Conservation (phyloP, 2,329 filamentous ascomycete species). For the Ploettnerulaceae sp. region DNA sequence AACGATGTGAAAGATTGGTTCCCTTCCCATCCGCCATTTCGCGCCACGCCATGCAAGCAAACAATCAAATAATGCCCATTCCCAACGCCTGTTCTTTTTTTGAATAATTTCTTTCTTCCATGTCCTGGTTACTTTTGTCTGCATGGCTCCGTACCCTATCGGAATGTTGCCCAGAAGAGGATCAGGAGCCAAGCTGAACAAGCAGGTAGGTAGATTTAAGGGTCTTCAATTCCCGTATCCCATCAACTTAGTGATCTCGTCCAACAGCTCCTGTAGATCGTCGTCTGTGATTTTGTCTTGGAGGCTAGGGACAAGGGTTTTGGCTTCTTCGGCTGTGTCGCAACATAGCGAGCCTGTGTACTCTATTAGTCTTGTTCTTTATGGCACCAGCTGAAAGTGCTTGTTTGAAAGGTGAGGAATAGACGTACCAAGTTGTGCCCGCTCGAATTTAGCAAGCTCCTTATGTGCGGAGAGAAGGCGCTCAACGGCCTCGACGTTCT, state of each 20-base stretch:
- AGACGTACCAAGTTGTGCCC: slow-evolving; percentile 76
- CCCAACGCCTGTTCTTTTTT: slow-evolving; percentile 1
- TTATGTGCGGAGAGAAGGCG: slow-evolving; percentile 74
- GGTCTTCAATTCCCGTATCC: slow-evolving; percentile 29
- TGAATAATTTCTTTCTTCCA: not conserved
- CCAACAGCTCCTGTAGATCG: slow-evolving; percentile 79
- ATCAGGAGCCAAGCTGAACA: not conserved
- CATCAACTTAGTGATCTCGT: slow-evolving; percentile 80
- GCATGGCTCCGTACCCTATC: too few relatives aligned
- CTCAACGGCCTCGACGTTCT: slow-evolving; percentile 92
- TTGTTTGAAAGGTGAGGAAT: slow-evolving; percentile 1
- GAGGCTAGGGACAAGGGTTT: slow-evolving; percentile 87
- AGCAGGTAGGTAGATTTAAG: not conserved
- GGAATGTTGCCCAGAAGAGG: too few relatives aligned
- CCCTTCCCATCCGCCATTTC: not conserved
- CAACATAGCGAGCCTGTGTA: slow-evolving; percentile 79
- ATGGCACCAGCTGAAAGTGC: too few relatives aligned
- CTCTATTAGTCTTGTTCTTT: slow-evolving; percentile 2
- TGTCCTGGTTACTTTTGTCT: too few relatives aligned
- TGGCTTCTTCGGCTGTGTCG: slow-evolving; percentile 89
- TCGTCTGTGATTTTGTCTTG: slow-evolving; percentile 87
- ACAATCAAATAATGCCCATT: too few relatives aligned
- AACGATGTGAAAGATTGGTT: not conserved
- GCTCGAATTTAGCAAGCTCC: slow-evolving; percentile 85
- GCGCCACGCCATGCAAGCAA: slow-evolving; percentile 1